Base-by-base conservation (phyloP, 2,329 filamentous ascomycete genomes). In the Orbilia javanica region DNA sequence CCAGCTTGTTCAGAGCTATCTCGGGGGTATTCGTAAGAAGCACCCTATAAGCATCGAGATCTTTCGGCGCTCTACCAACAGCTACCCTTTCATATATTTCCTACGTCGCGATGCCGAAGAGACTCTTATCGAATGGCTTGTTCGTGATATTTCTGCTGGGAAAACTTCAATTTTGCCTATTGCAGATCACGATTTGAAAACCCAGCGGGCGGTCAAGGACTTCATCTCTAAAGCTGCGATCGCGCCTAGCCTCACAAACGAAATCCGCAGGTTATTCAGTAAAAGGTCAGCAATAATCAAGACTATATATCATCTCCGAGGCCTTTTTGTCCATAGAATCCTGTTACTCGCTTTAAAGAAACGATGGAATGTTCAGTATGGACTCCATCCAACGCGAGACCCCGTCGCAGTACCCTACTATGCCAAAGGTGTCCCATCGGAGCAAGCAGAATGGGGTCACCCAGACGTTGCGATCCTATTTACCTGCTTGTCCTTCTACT, bases 401-500 rank as follows among this genome's bases (percentile, higher is more conserved):
- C 89, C 89, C 0, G 87, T 91, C 4, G 90, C 91, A 0, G 91
- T 93, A 0, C 91, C 91, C 0, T 93, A 87, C 60, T 85, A 88
- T 10, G 89, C 89, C 0, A 92, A 93, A 70, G 91, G 90, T 1
- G 85, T 86, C 0, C 90, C 91, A 0, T 87, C 87, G 0, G 86
- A 88, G 0, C 86, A 88, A 4, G 88, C 90, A 0, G 91, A 93
- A 80, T 93, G 88, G 81, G 89, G 89, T 0, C 90, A 93, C 79
- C 89, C 90, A 0, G 88, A 93, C 80, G 89, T 91, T 0, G 86
- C 88, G 0, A 90, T 93, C 1, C 36, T 89, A 0, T 84, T 93
- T 0, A 93, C 91, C 0, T 90, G 88, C 10, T 83, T 93, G 0
- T 86, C 87, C 0, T 92, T 91, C 80, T 93, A 93, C 80, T 91